These are phyloP conservation scores for Schizochytrium sp. DNA, from an alignment of 108 stramenopile species.

Conservation along the genomic window DNA sequence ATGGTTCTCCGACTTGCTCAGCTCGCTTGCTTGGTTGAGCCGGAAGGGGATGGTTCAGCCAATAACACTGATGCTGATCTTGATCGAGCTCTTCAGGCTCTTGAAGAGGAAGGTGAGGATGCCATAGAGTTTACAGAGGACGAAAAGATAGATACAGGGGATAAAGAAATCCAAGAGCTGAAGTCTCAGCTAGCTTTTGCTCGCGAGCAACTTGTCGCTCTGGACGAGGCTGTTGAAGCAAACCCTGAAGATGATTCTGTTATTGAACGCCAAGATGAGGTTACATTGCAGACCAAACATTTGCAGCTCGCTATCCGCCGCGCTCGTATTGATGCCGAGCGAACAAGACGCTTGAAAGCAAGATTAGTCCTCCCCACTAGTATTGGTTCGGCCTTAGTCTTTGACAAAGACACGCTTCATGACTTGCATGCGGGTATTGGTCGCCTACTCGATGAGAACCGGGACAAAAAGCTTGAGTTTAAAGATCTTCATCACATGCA, in stretches of 20 bases:
- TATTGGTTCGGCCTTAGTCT: conserved; percentile 38
- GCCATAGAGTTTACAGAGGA: background rate
- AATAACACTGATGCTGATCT: background rate
- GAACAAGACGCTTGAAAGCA: background rate
- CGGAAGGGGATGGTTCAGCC: background rate
- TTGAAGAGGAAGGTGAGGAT: background rate
- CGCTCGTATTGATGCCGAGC: background rate
- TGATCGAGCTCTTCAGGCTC: background rate
- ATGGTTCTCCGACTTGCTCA: conserved; percentile 63
- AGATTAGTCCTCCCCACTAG: background rate
- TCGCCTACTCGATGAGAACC: conserved; percentile 58
- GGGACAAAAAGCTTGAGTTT: conserved; percentile 66
- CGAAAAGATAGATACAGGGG: background rate
- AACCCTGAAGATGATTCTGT: conserved; percentile 1
- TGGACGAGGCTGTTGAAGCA: background rate
- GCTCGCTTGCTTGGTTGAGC: conserved; percentile 2
- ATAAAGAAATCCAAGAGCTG: background rate
- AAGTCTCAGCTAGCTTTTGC: background rate
- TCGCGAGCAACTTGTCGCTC: background rate
- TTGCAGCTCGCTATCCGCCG: background rate
- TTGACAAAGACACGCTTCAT: conserved; percentile 8
- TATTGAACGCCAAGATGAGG: conserved; percentile 4
- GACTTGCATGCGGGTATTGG: conserved; percentile 50
- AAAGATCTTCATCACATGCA: conserved; percentile 64
- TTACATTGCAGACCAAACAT: background rate